Evolutionary conservation across 2,329 filamentous ascomycete species (phyloP).

Genomic region (Ceratocystiopsis sp.): DNA sequence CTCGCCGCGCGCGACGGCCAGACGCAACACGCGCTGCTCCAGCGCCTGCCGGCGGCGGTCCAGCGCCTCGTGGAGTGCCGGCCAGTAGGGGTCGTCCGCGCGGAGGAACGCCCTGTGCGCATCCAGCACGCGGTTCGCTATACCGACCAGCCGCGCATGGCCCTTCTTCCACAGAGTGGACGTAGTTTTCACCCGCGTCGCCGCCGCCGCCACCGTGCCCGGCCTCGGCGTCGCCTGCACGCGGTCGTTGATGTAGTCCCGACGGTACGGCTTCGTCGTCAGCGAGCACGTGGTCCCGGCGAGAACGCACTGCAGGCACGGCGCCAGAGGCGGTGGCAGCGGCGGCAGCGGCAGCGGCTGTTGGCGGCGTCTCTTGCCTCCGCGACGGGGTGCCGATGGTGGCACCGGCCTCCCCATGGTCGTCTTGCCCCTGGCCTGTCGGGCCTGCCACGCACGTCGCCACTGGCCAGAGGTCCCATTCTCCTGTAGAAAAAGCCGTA

Average conservation of each 20-base stretch:
- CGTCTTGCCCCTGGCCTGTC: background rate
- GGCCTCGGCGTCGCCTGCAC: background rate
- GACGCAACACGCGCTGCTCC: slow-evolving; percentile 1
- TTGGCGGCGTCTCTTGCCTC: too few species aligned
- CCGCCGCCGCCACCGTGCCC: background rate
- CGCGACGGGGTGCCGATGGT: too few species aligned
- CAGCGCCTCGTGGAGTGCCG: background rate
- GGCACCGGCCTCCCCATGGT: background rate
- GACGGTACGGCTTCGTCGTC: slow-evolving; percentile 4
- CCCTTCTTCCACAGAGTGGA: background rate
- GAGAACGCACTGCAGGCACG: slow-evolving; percentile 9
- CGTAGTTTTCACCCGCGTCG: background rate
- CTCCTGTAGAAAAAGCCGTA: background rate
- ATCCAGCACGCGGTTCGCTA: background rate
- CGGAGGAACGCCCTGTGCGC: too few species aligned
- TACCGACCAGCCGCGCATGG: background rate
- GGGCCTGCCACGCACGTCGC: slow-evolving; percentile 1
- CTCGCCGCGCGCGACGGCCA: slow-evolving; percentile 1
- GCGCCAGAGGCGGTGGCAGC: slow-evolving; percentile 4
- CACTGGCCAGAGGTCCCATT: background rate
- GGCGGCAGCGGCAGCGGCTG: background rate
- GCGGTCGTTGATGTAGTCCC: slow-evolving; percentile 4
- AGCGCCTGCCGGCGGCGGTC: slow-evolving; percentile 4
- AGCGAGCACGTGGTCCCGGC: slow-evolving; percentile 8
- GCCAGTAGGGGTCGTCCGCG: background rate